Evolutionary conservation across 805 yeast genomes (phyloP).

Genomic region (Candida insectalens): DNA sequence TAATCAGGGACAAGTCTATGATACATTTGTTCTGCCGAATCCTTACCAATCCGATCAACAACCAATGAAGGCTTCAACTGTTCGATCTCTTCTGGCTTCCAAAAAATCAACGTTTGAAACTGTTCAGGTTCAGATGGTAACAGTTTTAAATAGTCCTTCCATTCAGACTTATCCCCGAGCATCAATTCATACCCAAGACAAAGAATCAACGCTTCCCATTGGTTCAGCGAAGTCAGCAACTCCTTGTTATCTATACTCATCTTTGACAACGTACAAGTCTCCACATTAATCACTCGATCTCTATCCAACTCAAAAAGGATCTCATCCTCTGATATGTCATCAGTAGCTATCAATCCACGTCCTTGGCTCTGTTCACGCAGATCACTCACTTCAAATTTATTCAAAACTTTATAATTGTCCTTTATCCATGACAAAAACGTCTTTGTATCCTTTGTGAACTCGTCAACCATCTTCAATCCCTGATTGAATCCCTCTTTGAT

Average conservation of each 20-base stretch:
- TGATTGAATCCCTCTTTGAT: too few relatives aligned
- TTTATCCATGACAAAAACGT: conserved; percentile 37
- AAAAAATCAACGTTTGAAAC: conserved; percentile 68
- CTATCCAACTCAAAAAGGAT: conserved; percentile 64
- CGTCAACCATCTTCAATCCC: too few relatives aligned
- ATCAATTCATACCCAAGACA: conserved; percentile 54
- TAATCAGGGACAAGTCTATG: conserved; percentile 30
- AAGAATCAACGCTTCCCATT: conserved; percentile 75
- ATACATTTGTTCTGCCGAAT: conserved; percentile 55
- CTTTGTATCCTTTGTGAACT: conserved; percentile 26
- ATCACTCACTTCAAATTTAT: conserved; percentile 54
- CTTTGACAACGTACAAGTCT: conserved; percentile 37
- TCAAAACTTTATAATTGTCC: conserved; percentile 37
- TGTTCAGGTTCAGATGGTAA: conserved; percentile 38
- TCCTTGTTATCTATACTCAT: conserved; percentile 23
- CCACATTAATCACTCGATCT: conserved; percentile 43
- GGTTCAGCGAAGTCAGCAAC: conserved; percentile 34
- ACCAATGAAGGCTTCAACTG: conserved; percentile 62
- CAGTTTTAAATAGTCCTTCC: conserved; percentile 65
- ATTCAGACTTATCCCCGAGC: conserved; percentile 37
- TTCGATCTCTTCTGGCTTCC: conserved; percentile 56
- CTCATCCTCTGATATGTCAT: conserved; percentile 54
- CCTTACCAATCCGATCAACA: conserved; percentile 59
- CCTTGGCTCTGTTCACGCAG: conserved; percentile 56
- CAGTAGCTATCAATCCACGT: conserved; percentile 60